phyloP scores from a whole-genome alignment of 148 eudicot genomes.

The Hydrangea macrophylla region DNA sequence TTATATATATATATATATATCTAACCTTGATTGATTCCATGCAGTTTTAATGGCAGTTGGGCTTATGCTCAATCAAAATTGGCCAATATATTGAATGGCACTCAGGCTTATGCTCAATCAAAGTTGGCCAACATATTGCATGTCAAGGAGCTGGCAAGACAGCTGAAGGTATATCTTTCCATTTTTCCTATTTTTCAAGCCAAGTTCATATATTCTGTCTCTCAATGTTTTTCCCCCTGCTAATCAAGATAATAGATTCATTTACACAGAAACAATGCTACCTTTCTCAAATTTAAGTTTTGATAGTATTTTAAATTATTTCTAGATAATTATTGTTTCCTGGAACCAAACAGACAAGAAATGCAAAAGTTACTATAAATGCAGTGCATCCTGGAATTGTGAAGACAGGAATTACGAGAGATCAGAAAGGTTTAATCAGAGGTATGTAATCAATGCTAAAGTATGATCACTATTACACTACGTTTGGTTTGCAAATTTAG shows the following conservation, averaged over 20 bases:
- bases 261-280: too few relatives aligned
- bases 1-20: too few relatives aligned
- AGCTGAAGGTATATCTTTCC: conserved; percentile 50
- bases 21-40: background rate
- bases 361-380: conserved; percentile 78
- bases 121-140: conserved; percentile 86
- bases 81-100: conserved; percentile 85
- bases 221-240: too few relatives aligned
- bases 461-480: too few relatives aligned
- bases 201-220: background rate
- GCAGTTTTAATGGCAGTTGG: conserved; percentile 78
- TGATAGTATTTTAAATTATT: too few relatives aligned
- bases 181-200: background rate
- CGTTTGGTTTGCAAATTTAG: too few relatives aligned
- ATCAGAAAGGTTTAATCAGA: conserved; percentile 86
- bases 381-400: conserved; percentile 96
- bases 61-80: conserved; percentile 91
- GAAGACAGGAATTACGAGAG: conserved; percentile 91
- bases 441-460: conserved; percentile 72
- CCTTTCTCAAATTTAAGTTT: too few relatives aligned
- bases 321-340: background rate
- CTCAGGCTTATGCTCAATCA: conserved; percentile 87
- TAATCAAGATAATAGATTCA: too few relatives aligned
- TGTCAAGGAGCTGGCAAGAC: conserved; percentile 75
- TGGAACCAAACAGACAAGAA: conserved; percentile 52